Conservation (phyloP, 176 grass and related monocot species). For the Musa itinerans region DNA sequence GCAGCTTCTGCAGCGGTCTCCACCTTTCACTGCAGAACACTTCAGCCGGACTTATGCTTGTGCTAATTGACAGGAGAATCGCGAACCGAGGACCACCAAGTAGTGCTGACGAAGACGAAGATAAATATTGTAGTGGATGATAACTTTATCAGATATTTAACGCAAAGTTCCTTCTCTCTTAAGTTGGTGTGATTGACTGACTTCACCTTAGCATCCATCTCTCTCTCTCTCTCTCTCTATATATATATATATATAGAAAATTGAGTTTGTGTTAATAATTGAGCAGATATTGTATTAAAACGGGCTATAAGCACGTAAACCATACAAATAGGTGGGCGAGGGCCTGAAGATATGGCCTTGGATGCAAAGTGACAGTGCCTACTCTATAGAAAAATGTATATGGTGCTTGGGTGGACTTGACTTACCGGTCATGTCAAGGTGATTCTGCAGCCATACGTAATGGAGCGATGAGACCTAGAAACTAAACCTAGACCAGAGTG, state of each 20-base stretch:
- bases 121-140: too few species aligned
- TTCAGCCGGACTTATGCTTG: too few species aligned
- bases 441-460: too few species aligned
- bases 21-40: too few species aligned
- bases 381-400: neutral
- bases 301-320: neutral
- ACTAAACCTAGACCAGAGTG: too few species aligned
- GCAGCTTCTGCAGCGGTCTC: too few species aligned
- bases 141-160: too few species aligned
- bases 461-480: too few species aligned
- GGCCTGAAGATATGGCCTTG: neutral
- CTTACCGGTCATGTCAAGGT: too few species aligned
- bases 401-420: too few species aligned
- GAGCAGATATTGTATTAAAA: neutral
- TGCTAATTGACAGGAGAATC: neutral
- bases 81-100: neutral
- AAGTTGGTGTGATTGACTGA: neutral
- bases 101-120: neutral
- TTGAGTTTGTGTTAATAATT: neutral
- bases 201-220: neutral
- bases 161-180: neutral
- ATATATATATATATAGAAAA: too few species aligned
- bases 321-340: neutral
- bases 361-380: neutral
- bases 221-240: too few species aligned